phyloP scores from a whole-genome alignment of 495 filamentous ascomycete species.

The Penicillium angulare region DNA sequence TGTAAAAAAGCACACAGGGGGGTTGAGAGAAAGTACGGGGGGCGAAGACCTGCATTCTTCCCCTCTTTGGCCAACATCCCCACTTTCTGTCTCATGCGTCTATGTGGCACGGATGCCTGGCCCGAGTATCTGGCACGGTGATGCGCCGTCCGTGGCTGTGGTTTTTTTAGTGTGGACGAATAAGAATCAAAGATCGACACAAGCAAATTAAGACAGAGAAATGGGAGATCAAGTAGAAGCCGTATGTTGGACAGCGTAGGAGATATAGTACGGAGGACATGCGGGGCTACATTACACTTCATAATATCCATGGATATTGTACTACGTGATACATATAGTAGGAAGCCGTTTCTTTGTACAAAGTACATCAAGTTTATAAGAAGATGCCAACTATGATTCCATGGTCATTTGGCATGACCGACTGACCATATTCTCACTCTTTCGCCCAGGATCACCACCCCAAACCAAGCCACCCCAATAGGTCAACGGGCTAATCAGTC shows the following conservation, averaged over 20 bases:
- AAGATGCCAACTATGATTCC: too few relatives aligned
- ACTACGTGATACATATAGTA: neutral
- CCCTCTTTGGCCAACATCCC: neutral
- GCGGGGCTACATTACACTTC: too few relatives aligned
- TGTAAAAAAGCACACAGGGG: too few relatives aligned
- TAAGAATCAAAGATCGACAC: conserved; percentile 9
- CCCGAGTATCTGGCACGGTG: conserved; percentile 26
- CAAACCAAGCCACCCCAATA: too few relatives aligned
- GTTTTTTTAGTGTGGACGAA: conserved; percentile 14
- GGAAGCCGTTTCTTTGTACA: neutral
- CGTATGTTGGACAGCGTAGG: too few relatives aligned
- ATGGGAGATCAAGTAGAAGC: too few relatives aligned
- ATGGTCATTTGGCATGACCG: too few relatives aligned
- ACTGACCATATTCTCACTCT: too few relatives aligned
- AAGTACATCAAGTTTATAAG: neutral
- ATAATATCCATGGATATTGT: too few relatives aligned
- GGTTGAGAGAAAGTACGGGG: neutral
- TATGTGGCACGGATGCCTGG: conserved; percentile 10
- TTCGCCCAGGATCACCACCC: too few relatives aligned
- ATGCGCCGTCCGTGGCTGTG: conserved; percentile 21
- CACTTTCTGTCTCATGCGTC: conserved; percentile 2
- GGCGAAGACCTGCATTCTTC: neutral
- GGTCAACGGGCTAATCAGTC: too few relatives aligned
- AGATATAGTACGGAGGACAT: neutral
- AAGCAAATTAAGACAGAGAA: neutral